Conservation (phyloP, 371 early-diverging fungal species). For the Quaeritorhiza haematococci region DNA sequence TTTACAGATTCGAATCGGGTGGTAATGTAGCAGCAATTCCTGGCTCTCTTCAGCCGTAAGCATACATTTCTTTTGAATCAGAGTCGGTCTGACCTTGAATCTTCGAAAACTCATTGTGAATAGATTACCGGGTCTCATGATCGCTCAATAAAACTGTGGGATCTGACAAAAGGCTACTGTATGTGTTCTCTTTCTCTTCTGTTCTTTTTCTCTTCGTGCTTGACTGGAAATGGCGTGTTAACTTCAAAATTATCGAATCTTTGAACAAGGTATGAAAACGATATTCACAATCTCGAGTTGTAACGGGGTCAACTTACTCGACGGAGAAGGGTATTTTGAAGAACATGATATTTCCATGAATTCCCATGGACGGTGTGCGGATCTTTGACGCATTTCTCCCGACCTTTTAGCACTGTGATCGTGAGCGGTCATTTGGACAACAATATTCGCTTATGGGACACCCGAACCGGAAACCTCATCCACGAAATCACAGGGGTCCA, state of each 20-base stretch:
- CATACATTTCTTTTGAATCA: too few species aligned
- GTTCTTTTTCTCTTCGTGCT: too few species aligned
- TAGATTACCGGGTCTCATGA: constrained; percentile 91
- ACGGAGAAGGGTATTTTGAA: constrained; percentile 65
- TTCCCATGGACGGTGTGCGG: neutral
- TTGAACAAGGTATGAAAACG: constrained; percentile 58
- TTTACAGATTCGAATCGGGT: constrained; percentile 79
- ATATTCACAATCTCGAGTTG: constrained; percentile 91
- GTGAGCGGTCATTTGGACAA: constrained; percentile 92
- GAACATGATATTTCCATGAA: too few species aligned
- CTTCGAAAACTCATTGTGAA: constrained; percentile 1
- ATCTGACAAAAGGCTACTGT: constrained; percentile 81
- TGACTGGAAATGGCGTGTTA: too few species aligned
- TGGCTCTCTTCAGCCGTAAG: neutral
- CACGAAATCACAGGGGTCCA: constrained; percentile 81
- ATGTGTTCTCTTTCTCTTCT: constrained; percentile 22
- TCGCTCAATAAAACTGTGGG: constrained; percentile 93
- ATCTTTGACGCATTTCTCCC: neutral
- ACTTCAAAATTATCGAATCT: too few species aligned
- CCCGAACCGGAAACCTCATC: constrained; percentile 71
- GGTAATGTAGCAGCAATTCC: constrained; percentile 63
- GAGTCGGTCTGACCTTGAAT: too few species aligned
- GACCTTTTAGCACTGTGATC: constrained; percentile 48
- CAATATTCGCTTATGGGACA: constrained; percentile 88
- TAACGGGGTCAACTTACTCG: constrained; percentile 82